Evolutionary conservation across 768 basidiomycete genomes (phyloP).

Genomic region (Rubroboletus pulcherrimus): DNA sequence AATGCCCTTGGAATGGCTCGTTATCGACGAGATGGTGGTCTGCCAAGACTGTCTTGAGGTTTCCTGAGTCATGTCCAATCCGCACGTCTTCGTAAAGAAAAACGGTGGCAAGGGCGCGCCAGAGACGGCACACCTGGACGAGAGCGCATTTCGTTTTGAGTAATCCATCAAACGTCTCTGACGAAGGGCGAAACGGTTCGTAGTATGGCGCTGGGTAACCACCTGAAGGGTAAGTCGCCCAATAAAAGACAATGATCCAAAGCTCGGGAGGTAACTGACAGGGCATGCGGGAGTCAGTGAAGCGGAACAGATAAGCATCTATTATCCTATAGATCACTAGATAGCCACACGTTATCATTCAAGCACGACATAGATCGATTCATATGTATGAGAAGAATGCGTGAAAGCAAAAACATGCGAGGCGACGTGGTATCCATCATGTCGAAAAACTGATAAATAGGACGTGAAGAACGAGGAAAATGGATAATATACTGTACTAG

Average conservation of each 20-base stretch:
- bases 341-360: slow-evolving; percentile 8
- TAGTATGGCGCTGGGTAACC: slow-evolving; percentile 35
- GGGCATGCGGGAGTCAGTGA: neutral
- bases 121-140: slow-evolving; percentile 53
- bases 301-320: neutral
- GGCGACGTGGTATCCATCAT: slow-evolving; percentile 31
- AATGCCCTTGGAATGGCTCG: slow-evolving; percentile 16
- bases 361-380: neutral
- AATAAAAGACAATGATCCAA: slow-evolving; percentile 50
- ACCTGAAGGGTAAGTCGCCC: slow-evolving; percentile 34
- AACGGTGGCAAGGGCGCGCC: slow-evolving; percentile 45
- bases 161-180: slow-evolving; percentile 27
- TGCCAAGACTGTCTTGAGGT: slow-evolving; percentile 34
- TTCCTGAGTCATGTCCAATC: slow-evolving; percentile 32
- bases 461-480: slow-evolving; percentile 14
- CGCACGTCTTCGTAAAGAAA: slow-evolving; percentile 54
- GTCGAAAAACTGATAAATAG: slow-evolving; percentile 29
- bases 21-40: slow-evolving; percentile 5
- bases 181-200: slow-evolving; percentile 44
- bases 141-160: slow-evolving; percentile 39
- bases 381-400: neutral
- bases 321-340: neutral
- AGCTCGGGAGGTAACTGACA: slow-evolving; percentile 46
- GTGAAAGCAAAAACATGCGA: slow-evolving; percentile 17
- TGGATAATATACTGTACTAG: slow-evolving; percentile 32